Base-by-base conservation (phyloP, 2,329 filamentous ascomycete genomes). In the Hymenoscyphus fraxineus region DNA sequence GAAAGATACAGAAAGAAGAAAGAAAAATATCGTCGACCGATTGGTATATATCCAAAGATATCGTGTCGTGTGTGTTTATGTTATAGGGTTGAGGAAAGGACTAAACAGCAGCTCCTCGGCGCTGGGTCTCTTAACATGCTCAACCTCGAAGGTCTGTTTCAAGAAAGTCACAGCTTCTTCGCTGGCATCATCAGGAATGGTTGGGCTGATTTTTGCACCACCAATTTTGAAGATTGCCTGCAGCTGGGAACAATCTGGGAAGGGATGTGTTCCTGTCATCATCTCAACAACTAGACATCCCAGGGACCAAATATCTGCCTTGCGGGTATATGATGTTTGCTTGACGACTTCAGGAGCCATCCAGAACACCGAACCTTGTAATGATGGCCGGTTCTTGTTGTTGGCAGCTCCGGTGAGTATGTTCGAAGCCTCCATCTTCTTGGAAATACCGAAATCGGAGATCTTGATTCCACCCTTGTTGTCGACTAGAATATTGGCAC, bases 391-490 rank as follows among this genome's bases (percentile, higher is more conserved):
- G 73, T 90, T 83, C 76, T 87, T 88, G 77, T 84, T 87, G 77
- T 87, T 88, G 73, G 83, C 85, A 74, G 81, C 88, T 71, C 82
- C 88, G 51, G 63, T 87, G 58, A 96, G 86, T 56, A 97, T 86
- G 66, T 93, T 95, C 64, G 92, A 89, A 15, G 93, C 93, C 78
- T 98, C 94, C 51, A 98, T 90, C 77, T 96, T 96, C 83, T 99
- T 99, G 66, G 91, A 96, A 76, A 99, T 98, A 75, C 95, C 95
- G 72, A 99, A 99, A 82, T 99, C 95, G 9, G 94, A 98, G 70
- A 99, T 99, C 80, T 99, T 99, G 80, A 99, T 96, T 7, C 92
- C 94, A 65, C 95, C 95, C 79, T 98, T 97, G 82, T 98, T 98
- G 80, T 99, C 95, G 64, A 99, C 95, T 5, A 99, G 87, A 71